Evolutionary conservation across 306 rosid species (phyloP).

Genomic region (Hylodesmum podocarpum): DNA sequence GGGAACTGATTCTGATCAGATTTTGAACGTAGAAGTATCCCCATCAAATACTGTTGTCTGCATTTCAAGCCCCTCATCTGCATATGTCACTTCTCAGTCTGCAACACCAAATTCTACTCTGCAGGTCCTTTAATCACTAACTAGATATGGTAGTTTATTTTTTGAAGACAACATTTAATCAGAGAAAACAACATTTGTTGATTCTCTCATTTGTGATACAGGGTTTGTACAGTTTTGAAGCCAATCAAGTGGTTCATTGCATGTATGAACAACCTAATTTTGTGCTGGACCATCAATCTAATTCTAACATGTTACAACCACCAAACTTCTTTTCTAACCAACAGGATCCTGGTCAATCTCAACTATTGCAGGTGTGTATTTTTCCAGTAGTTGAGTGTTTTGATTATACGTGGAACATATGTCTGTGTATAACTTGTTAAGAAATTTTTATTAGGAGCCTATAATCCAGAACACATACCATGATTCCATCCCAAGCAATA

Average conservation of each 20-base stretch:
- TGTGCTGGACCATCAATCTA: slow-evolving; percentile 43
- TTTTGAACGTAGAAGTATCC: slow-evolving; percentile 40
- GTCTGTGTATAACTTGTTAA: slow-evolving; percentile 22
- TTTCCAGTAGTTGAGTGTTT: background rate
- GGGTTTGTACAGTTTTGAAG: slow-evolving; percentile 57
- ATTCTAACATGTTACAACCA: slow-evolving; percentile 44
- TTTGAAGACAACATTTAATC: slow-evolving; percentile 4
- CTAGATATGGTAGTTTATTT: background rate
- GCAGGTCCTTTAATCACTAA: slow-evolving; percentile 44
- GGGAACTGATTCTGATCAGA: slow-evolving; percentile 32
- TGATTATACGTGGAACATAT: background rate
- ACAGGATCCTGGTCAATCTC: slow-evolving; percentile 53
- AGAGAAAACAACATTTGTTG: background rate
- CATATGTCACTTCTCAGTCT: slow-evolving; percentile 48
- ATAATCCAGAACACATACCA: slow-evolving; percentile 44
- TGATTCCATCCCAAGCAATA: slow-evolving; percentile 45
- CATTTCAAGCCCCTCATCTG: slow-evolving; percentile 46
- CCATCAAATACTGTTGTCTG: slow-evolving; percentile 31
- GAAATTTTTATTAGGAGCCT: slow-evolving; percentile 42
- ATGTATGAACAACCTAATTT: slow-evolving; percentile 45
- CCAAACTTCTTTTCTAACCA: slow-evolving; percentile 51
- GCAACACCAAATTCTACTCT: slow-evolving; percentile 41
- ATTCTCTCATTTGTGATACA: slow-evolving; percentile 35
- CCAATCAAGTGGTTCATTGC: slow-evolving; percentile 50
- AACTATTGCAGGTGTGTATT: slow-evolving; percentile 48